phyloP scores from a whole-genome alignment of 805 yeast species.

The Metschnikowia matae region DNA sequence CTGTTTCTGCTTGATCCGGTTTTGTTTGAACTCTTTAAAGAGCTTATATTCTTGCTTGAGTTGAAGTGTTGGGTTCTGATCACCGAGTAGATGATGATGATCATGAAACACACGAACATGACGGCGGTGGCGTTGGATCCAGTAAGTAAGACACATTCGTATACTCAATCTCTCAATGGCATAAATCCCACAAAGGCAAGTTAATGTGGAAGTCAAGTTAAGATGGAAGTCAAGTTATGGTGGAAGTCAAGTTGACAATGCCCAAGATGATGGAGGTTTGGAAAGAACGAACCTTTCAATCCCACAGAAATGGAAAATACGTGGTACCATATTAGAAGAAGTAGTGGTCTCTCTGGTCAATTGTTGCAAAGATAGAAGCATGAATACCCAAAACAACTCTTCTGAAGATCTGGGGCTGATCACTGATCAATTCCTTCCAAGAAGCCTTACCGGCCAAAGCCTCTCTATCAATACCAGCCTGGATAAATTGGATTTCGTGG shows the following conservation, averaged over 20 bases:
- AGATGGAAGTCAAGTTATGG: too few species aligned
- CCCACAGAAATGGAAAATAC: slow-evolving; percentile 49
- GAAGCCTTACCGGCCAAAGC: slow-evolving; percentile 60
- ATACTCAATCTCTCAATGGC: slow-evolving; percentile 52
- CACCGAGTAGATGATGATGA: slow-evolving; percentile 55
- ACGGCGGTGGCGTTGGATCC: slow-evolving; percentile 52
- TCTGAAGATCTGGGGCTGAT: slow-evolving; percentile 56
- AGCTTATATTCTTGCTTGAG: not conserved
- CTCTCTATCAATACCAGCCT: slow-evolving; percentile 61
- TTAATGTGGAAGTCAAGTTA: too few species aligned
- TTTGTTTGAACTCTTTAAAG: not conserved
- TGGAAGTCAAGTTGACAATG: slow-evolving; percentile 49
- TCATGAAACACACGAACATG: slow-evolving; percentile 52
- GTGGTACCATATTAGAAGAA: slow-evolving; percentile 60
- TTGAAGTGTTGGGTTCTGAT: slow-evolving; percentile 51
- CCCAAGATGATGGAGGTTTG: slow-evolving; percentile 52
- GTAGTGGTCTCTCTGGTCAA: slow-evolving; percentile 55
- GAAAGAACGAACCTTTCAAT: slow-evolving; percentile 47
- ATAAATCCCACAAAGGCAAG: slow-evolving; percentile 49
- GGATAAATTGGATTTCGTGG: slow-evolving; percentile 49
- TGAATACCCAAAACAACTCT: slow-evolving; percentile 55
- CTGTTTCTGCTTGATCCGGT: slow-evolving; percentile 1
- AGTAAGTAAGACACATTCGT: slow-evolving; percentile 42
- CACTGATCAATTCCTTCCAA: slow-evolving; percentile 59
- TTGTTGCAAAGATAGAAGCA: slow-evolving; percentile 49